Evolutionary conservation across 495 filamentous ascomycete species (phyloP), one percentile per base, ranked within the genome.

Genomic region (Pyrenula aspistea): DNA sequence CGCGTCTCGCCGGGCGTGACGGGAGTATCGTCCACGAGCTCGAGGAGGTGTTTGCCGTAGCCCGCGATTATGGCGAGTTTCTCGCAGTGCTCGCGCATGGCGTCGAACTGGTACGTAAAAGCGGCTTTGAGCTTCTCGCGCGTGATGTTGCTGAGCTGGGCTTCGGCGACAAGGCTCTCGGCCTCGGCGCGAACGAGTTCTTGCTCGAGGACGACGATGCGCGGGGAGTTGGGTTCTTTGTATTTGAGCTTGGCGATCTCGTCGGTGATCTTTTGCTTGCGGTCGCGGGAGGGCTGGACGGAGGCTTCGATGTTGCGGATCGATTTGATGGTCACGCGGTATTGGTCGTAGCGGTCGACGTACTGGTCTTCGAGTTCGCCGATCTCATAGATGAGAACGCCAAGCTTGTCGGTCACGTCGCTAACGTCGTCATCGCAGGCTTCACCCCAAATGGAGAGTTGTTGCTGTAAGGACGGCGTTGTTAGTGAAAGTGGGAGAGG

Each of bases 181-280:
- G 93, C 93, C 71, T 98, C 93, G 60, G 93, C 94, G 62, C 93
- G 93, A 59, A 98, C 93, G 55, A 98, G 87, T 72, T 98, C 93
- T 71, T 97, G 93, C 73, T 98, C 93, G 62, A 98, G 85, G 31
- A 98, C 91, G 55, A 95, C 90, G 55, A 98, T 97, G 69, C 89
- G 91, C 48, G 94, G 91, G 10, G 90, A 96, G 76, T 94, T 94
- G 25, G 93, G 93, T 69, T 98, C 94, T 75, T 97, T 97, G 83
- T 97, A 98, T 72, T 98, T 98, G 55, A 98, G 82, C 70, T 98
- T 93, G 19, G 93, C 92, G 62, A 98, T 97, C 64, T 97, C 89
- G 67, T 98, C 94, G 65, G 90, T 96, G 70, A 98, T 97, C 76
- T 97, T 98, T 71, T 98, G 93, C 73, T 98, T 98, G 94, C 93